phyloP scores from a whole-genome alignment of 257 asterid genomes.

The Nicotiana attenuata region DNA sequence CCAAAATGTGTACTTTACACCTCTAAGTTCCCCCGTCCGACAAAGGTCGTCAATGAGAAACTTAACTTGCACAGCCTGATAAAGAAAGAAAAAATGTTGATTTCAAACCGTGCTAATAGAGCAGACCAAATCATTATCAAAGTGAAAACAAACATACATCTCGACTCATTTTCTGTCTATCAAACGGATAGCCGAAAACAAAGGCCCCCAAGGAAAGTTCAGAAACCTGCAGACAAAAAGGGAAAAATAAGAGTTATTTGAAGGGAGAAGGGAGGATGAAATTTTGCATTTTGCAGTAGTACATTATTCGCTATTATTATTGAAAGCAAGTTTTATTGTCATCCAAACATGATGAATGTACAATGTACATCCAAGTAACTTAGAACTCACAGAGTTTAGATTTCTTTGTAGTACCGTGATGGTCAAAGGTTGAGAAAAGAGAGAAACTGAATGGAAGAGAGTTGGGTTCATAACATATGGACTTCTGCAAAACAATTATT shows the following conservation, averaged over 20 bases:
- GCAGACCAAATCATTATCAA: slow-evolving; percentile 2
- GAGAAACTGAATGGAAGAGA: neutral
- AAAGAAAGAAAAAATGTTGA: slow-evolving; percentile 8
- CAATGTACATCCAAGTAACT: slow-evolving; percentile 1
- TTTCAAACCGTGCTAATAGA: neutral
- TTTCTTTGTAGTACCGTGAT: neutral
- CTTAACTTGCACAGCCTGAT: slow-evolving; percentile 69
- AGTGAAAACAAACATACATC: slow-evolving; percentile 29
- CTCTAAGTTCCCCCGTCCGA: slow-evolving; percentile 62
- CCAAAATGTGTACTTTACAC: slow-evolving; percentile 71
- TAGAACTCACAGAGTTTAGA: neutral
- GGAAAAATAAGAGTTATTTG: slow-evolving; percentile 1
- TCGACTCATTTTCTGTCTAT: slow-evolving; percentile 34
- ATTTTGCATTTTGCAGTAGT: neutral
- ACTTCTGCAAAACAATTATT: neutral
- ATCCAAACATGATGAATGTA: neutral
- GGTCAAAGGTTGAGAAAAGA: neutral
- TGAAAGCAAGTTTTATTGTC: neutral
- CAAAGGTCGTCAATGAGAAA: slow-evolving; percentile 57
- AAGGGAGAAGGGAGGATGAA: neutral
- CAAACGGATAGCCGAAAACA: slow-evolving; percentile 63
- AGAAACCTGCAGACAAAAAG: slow-evolving; percentile 47
- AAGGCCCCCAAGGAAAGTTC: slow-evolving; percentile 52
- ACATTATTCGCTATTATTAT: neutral
- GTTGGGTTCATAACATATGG: neutral